Conservation (phyloP, 176 grass and related monocot genomes). For the Carex myosuroides region DNA sequence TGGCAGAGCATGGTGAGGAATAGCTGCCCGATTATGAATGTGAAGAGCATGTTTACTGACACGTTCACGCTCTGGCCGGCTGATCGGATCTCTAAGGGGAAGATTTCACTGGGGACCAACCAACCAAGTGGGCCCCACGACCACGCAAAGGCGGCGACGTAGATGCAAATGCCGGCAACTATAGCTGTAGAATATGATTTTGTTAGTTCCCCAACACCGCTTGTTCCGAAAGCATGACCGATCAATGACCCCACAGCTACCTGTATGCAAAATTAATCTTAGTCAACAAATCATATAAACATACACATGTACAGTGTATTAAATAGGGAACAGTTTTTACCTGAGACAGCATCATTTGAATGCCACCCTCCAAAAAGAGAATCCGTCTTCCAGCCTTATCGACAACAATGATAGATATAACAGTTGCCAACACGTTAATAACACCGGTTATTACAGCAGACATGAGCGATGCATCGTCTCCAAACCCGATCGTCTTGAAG, state of each 20-base stretch:
- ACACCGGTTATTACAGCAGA: slow-evolving; percentile 16
- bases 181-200: slow-evolving; percentile 6
- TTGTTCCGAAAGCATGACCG: slow-evolving; percentile 9
- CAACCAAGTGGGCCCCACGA: slow-evolving; percentile 17
- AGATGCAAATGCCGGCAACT: not conserved
- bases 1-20: slow-evolving; percentile 39
- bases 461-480: slow-evolving; percentile 7
- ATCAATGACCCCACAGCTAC: not conserved
- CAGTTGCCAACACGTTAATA: not conserved
- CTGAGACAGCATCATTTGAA: slow-evolving; percentile 20
- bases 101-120: slow-evolving; percentile 16
- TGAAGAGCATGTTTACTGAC: slow-evolving; percentile 21
- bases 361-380: slow-evolving; percentile 14
- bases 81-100: slow-evolving; percentile 19
- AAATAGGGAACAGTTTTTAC: not conserved
- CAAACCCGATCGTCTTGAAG: slow-evolving; percentile 18
- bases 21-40: slow-evolving; percentile 14
- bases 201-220: slow-evolving; percentile 7
- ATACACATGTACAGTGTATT: not conserved
- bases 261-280: not conserved
- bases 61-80: slow-evolving; percentile 8
- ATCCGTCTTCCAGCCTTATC: not conserved
- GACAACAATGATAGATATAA: slow-evolving; percentile 17
- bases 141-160: slow-evolving; percentile 10
- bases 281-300: not conserved